Evolutionary conservation across 805 yeast genomes (phyloP), one percentile per base, ranked within the genome.

Genomic region (Komagataella mondaviorum): DNA sequence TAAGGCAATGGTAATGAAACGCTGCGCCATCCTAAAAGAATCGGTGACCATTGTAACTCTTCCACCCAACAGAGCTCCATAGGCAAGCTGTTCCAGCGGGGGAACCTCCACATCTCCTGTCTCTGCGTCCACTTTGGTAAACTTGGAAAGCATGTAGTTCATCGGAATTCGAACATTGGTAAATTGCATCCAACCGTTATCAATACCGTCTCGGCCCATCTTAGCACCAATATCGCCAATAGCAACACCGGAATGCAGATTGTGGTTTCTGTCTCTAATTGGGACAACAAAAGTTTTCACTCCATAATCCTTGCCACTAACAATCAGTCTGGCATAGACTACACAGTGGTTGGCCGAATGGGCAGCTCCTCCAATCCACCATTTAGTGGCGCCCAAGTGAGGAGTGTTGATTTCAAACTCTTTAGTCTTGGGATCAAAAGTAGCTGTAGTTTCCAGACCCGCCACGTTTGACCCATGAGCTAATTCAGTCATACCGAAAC

Each of bases 311-410:
- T 85, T 78, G 39, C 86, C 91, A 48, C 83, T 72, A 30, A 88
- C 88, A 50, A 86, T 77, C 55, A 90, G 73, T 54, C 97, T 75
- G 4, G 96, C 96, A 65, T 82, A 90, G 23, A 80, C 85, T n/a
- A 83, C 80, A 22, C 88, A 73, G 69, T 90, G 96, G 24, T 90
- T 88, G 5, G 96, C 88, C 18, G 95, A 83, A 66, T 88, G 95
- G 8, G 96, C 96, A 46, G 96, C 96, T 59, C 97, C 97, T 48
- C 97, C 97, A 60, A 90, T 90, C 97, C 97, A 90, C 96, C 97
- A 90, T 66, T 90, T 90, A 23, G 96, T 89, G 47, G 97, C 96
- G 44, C 95, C 90, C 51, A 86, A 66, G 62, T 89, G 86, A 1
- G 97, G 97, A 10, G 97, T 90, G 63, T 87, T 77, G 60, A 90